These are phyloP conservation scores for Panicum miliaceum DNA, from an alignment of 176 grass and related monocot genomes.

Conservation along the genomic window DNA sequence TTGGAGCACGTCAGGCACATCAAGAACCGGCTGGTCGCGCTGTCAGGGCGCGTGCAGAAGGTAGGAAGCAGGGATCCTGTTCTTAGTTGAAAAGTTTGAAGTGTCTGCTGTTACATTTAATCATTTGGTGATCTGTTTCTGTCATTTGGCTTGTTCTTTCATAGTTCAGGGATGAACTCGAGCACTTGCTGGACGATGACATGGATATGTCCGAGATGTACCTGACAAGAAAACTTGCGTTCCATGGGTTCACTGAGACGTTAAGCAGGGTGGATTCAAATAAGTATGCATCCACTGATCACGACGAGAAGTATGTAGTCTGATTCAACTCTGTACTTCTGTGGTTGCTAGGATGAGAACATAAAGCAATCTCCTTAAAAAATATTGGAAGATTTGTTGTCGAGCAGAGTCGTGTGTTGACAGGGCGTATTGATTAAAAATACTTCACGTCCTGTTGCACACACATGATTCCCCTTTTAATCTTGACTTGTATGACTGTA, in stretches of 20 bases:
- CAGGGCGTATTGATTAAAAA: not conserved
- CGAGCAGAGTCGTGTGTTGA: not conserved
- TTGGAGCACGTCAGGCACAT: slow-evolving; percentile 81
- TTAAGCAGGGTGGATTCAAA: slow-evolving; percentile 38
- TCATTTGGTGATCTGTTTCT: slow-evolving; percentile 11
- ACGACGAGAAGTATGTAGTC: slow-evolving; percentile 37
- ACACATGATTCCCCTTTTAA: not conserved
- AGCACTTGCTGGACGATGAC: slow-evolving; percentile 70
- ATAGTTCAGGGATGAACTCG: slow-evolving; percentile 73
- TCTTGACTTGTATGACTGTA: not conserved
- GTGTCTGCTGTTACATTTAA: not conserved
- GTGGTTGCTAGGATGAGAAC: not conserved
- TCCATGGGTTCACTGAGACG: slow-evolving; percentile 42
- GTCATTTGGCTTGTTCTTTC: not conserved
- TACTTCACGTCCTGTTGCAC: not conserved
- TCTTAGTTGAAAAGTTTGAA: not conserved
- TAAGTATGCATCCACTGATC: slow-evolving; percentile 13
- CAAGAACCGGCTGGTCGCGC: slow-evolving; percentile 72
- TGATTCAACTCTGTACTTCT: not conserved
- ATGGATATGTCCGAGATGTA: slow-evolving; percentile 67
- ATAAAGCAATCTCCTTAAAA: not conserved
- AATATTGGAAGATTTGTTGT: not conserved
- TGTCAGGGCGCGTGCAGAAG: slow-evolving; percentile 78
- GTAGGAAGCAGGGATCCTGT: slow-evolving; percentile 37
- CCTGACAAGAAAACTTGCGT: slow-evolving; percentile 58